Conservation (phyloP, 495 filamentous ascomycete genomes). For the Aspergillus homomorphus region DNA sequence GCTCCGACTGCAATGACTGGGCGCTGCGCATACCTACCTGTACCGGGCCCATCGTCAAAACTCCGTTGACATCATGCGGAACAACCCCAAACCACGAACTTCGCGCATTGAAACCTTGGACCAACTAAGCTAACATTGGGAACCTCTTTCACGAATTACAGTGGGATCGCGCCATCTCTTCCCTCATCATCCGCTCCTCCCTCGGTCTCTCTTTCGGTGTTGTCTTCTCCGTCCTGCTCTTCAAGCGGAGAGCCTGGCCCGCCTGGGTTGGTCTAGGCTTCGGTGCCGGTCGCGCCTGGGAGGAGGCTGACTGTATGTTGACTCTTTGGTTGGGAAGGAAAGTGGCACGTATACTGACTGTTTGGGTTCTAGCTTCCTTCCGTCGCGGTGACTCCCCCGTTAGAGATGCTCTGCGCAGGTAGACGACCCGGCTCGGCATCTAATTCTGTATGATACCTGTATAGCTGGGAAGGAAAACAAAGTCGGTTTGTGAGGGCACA, state of each 20-base stretch:
- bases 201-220: constrained; percentile 94
- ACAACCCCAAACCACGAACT: not conserved
- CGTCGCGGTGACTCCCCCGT: constrained; percentile 46
- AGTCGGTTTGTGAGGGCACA: constrained; percentile 10
- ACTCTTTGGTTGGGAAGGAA: not conserved
- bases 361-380: constrained; percentile 41
- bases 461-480: constrained; percentile 28
- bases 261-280: constrained; percentile 90
- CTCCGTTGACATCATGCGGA: not conserved
- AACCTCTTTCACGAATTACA: constrained; percentile 35
- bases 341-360: constrained; percentile 14
- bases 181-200: constrained; percentile 89
- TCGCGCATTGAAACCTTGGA: not conserved
- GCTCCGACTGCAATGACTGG: not conserved
- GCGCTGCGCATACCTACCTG: not conserved
- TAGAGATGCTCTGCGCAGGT: constrained; percentile 44
- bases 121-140: not conserved
- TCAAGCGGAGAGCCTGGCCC: constrained; percentile 96
- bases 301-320: constrained; percentile 64
- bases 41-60: not conserved
- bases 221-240: constrained; percentile 95
- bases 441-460: constrained; percentile 47
- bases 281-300: constrained; percentile 92
- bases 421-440: constrained; percentile 23
- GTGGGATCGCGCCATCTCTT: constrained; percentile 98